phyloP scores from a whole-genome alignment of 2,329 filamentous ascomycete species.

The Sporothrix globosa region DNA sequence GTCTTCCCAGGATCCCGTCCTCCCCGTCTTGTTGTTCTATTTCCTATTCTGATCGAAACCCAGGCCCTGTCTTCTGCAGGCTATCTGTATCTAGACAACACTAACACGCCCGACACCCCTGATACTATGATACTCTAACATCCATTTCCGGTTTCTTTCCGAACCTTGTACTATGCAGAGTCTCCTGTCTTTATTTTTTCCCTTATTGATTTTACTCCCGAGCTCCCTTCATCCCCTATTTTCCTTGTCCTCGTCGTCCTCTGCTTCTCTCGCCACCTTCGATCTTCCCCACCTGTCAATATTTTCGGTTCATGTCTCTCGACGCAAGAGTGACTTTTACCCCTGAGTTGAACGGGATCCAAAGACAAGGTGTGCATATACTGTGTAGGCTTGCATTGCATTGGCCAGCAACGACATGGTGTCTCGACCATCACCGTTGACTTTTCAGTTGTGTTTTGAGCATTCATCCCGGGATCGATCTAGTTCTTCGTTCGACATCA shows the following conservation, averaged over 20 bases:
- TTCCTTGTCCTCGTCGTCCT: background rate
- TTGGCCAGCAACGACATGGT: too few species aligned
- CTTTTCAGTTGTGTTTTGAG: slow-evolving; percentile 12
- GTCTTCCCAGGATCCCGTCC: background rate
- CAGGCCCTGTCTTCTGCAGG: background rate
- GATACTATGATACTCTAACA: background rate
- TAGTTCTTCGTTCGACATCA: background rate
- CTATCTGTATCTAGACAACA: background rate
- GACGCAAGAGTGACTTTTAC: too few species aligned
- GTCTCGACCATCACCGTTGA: background rate
- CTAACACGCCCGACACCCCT: background rate
- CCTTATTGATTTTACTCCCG: background rate
- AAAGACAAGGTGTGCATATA: too few species aligned
- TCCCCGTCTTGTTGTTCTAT: background rate
- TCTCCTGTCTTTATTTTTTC: background rate
- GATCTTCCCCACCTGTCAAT: background rate
- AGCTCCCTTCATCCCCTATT: background rate
- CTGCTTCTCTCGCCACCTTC: background rate
- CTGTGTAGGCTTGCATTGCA: too few species aligned
- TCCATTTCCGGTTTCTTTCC: too few species aligned
- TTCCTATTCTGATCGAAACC: background rate
- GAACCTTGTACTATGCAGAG: too few species aligned
- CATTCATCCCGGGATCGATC: background rate
- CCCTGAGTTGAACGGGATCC: too few species aligned
- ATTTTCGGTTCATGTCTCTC: slow-evolving; percentile 6